A percentile compares a stretch with the other conserved stretches of the same genome.
Conservation (phyloP, 75 land plant genomes). For the Picea glauca region DNA sequence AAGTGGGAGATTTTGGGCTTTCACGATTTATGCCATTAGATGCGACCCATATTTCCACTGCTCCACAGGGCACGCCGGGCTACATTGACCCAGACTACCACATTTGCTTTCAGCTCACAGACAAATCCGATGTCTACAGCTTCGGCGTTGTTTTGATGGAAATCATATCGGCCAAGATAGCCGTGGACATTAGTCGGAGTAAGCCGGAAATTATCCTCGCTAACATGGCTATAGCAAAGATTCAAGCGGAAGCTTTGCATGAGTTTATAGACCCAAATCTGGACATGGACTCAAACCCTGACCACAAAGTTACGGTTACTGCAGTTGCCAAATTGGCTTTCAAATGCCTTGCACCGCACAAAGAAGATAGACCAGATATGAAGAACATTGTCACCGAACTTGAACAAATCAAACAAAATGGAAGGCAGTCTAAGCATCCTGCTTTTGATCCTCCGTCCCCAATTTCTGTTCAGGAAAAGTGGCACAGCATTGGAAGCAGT, state of each 20-base stretch:
- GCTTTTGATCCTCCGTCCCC: no score
- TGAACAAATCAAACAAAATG: not conserved
- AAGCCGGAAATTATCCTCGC: slow-evolving; percentile 23
- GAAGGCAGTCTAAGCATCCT: no score
- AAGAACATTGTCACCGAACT: slow-evolving; percentile 14
- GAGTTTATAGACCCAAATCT: slow-evolving; percentile 30
- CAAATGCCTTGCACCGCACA: slow-evolving; percentile 25
- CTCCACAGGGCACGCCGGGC: slow-evolving; percentile 40
- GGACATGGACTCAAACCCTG: not conserved
- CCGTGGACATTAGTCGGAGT: slow-evolving; percentile 20
- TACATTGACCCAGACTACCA: slow-evolving; percentile 47
- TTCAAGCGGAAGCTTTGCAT: slow-evolving; percentile 15
- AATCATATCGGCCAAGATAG: slow-evolving; percentile 14
- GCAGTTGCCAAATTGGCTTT: slow-evolving; percentile 29
- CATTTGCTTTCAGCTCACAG: slow-evolving; percentile 27
- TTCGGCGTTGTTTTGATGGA: slow-evolving; percentile 42
- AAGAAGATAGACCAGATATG: slow-evolving; percentile 34
- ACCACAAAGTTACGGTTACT: slow-evolving; percentile 3
- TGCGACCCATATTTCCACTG: slow-evolving; percentile 26
- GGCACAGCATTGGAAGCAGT: no score
- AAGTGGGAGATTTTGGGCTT: not conserved
- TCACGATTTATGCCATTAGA: slow-evolving; percentile 1
- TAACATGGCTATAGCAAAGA: slow-evolving; percentile 19
- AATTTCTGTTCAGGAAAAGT: no score
- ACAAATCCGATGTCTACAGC: slow-evolving; percentile 47